These are phyloP conservation scores for Primulina huaijiensis DNA, from an alignment of 257 asterid species.

Conservation along the genomic window DNA sequence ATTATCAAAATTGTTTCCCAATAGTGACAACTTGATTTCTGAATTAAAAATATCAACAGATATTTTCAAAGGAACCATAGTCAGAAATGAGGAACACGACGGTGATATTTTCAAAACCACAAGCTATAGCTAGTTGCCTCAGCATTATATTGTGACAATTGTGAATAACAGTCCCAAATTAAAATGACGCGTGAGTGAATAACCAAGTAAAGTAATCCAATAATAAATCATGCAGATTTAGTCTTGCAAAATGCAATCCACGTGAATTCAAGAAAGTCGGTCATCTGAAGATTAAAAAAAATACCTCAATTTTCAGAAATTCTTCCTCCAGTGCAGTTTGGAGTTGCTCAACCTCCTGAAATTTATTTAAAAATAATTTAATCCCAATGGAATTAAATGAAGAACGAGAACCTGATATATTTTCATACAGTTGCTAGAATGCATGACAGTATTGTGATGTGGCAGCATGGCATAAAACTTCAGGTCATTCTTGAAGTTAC, in stretches of 20 bases:
- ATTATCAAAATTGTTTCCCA: conserved; percentile 13
- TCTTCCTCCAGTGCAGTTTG: conserved; percentile 61
- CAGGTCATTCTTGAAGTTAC: neutral
- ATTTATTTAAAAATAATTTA: conserved; percentile 14
- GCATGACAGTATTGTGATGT: neutral
- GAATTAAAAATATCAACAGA: conserved; percentile 13
- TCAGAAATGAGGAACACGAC: neutral
- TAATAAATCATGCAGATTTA: conserved; percentile 2
- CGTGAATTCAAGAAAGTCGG: conserved; percentile 9
- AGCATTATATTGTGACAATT: conserved; percentile 14
- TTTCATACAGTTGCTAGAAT: conserved; percentile 16
- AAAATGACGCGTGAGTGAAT: neutral
- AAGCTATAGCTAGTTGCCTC: conserved; percentile 10
- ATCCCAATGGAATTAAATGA: conserved; percentile 8
- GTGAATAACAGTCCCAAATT: conserved; percentile 7
- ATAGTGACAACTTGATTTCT: conserved; percentile 5
- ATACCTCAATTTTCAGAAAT: conserved; percentile 72
- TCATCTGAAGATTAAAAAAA: conserved; percentile 17
- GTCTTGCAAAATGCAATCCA: conserved; percentile 14
- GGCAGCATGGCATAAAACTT: conserved; percentile 13
- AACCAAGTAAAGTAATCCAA: conserved; percentile 15
- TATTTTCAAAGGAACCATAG: neutral
- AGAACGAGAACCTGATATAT: neutral
- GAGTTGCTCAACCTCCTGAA: conserved; percentile 86
- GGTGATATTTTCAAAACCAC: neutral